Base-by-base conservation (phyloP, 129 eudicot genomes). In the Cynara cardunculus region DNA sequence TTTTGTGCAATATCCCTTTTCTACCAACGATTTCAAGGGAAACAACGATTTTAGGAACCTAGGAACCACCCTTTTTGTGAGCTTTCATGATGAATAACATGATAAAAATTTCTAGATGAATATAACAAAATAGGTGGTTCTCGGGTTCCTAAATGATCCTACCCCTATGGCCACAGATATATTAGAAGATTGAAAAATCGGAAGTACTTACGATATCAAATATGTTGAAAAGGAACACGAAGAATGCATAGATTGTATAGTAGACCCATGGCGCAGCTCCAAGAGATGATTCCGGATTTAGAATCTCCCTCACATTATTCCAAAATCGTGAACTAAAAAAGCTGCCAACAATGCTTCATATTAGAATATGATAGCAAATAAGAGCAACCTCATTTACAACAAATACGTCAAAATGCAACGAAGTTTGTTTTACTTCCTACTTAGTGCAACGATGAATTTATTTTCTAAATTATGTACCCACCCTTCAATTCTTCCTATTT, bases 181-280 rank as follows among this genome's bases (percentile, higher is more conserved):
- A 73, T 68, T n/a, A 31, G 49, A 39, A 71, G 24, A 39, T 56
- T 18, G 44, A 79, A 79, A 46, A 3, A 27, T 21, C 35, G 8
- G 5, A 21, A 27, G 37, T 46, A 86, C 99, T 95, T 88, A 95
- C 99, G 79, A 95, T 95, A 88, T 95, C 99, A 81, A 95, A 89
- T 86, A 95, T 95, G 83, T 95, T 95, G 87, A 95, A 95, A 70
- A 91, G 80, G 87, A 95, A 95, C 49, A 95, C 99, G 28, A 85
- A 90, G 84, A 95, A 90, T 7, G 99, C 97, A 81, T 95, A 95
- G 28, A 95, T 76, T 65, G 90, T 56, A 87, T 95, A 92, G 74
- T 89, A 95, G 71, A 95, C 94, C 99, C 99, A 95, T 35, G 99
- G 94, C 21, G 70, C 84, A 64, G 99, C 99, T 70, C 99, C 99